Evolutionary conservation across 2,329 filamentous ascomycete species (phyloP).

Genomic region (Aspergillus sp.): DNA sequence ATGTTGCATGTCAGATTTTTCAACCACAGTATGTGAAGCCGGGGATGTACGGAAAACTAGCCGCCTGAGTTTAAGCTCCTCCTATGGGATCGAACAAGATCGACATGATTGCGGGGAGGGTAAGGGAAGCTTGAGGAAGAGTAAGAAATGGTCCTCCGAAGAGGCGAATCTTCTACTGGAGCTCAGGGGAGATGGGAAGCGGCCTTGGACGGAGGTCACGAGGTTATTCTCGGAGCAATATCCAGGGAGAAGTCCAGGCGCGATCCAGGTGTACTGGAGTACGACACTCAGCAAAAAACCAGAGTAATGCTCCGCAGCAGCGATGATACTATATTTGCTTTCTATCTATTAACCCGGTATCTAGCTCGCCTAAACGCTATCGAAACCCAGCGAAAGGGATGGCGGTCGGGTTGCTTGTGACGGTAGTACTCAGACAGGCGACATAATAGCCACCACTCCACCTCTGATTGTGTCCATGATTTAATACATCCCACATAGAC

Average conservation of each 20-base stretch:
- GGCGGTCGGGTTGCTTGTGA: too few species aligned
- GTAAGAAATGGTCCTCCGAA: conserved; percentile 4
- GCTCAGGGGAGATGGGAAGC: not conserved
- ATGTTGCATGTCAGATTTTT: not conserved
- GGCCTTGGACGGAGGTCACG: conserved; percentile 7
- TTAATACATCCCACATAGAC: not conserved
- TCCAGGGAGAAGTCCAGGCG: conserved; percentile 11
- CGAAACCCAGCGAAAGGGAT: too few species aligned
- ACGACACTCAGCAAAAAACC: conserved; percentile 9
- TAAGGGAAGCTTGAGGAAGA: conserved; percentile 4
- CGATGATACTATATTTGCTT: too few species aligned
- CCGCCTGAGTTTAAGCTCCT: not conserved
- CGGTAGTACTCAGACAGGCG: too few species aligned
- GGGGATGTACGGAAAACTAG: not conserved
- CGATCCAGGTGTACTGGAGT: conserved; percentile 12
- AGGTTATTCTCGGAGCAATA: conserved; percentile 11
- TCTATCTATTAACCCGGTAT: too few species aligned
- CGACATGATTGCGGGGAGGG: not conserved
- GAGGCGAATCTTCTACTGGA: conserved; percentile 8
- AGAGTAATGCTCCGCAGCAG: not conserved
- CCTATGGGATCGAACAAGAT: not conserved
- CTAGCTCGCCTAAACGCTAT: too few species aligned
- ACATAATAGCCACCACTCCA: too few species aligned
- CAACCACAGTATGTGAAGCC: not conserved
- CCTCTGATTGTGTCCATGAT: too few species aligned